Base-by-base conservation (phyloP, 176 grass and related monocot genomes). In the Dactylis glomerata region DNA sequence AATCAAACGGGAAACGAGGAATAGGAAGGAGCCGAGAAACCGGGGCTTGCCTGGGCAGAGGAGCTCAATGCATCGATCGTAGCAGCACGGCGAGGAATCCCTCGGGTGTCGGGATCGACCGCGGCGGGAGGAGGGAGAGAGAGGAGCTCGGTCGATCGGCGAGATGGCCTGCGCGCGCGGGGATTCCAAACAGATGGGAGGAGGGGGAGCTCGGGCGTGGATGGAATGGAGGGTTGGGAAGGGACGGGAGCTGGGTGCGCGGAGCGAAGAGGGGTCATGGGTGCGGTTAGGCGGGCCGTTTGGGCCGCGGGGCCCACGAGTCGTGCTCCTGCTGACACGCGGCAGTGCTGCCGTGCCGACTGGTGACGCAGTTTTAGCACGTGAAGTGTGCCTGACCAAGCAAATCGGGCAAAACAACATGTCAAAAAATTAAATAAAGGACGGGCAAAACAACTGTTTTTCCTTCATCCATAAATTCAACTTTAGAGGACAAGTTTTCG, bases 301-400 rank as follows among this genome's bases (percentile, higher is more conserved):
- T 40, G 67, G 50, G 66, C 49, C 26, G 66, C 16, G 50, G 80
- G 81, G 34, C 67, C 80, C 80, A 30, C 34, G 5, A 42, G 0
- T 65, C 30, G 56, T 75, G 82, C 41, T 50, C 12, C 38, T 22
- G 22, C 57, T 84, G 82, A 84, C 82, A 84, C 82, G 30, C 38
- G 57, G 72, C 51, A 28, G 16, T 32, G 69, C 22, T 6, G 37
- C 5, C 10, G 66, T 69, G 67, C 67, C 67, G 67, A 70, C 37
- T 42, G 37, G 36, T 42, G 38, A 42, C 22, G 33, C 23, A 42
- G 68, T 45, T 45, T 72, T 72, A 72, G 68, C 68, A 72, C 40
- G 68, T 72, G 68, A 23, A 20, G 32, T 34, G 6, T 20, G 67
- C 7, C 31, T 16, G 37, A 24, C 34, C 33, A 36, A 5, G n/a